Evolutionary conservation across 2,329 filamentous ascomycete species (phyloP).

Genomic region (Ceratocystis ficicola): DNA sequence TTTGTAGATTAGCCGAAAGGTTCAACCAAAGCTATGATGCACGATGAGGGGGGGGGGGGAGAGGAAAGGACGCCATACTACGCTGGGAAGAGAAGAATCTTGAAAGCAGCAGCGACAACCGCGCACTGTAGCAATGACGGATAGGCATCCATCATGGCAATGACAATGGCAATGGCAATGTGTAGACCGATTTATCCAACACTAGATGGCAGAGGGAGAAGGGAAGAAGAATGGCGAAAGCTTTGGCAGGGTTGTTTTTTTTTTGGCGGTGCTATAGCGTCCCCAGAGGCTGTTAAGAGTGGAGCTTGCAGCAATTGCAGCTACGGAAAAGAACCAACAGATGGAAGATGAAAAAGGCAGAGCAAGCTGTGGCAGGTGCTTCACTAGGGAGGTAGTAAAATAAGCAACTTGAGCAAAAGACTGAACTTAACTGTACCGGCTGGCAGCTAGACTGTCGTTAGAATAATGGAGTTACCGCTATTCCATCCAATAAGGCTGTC

Average conservation of each 20-base stretch:
- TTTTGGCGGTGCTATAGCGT: neutral
- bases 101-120: conserved; percentile 73
- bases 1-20: conserved; percentile 7
- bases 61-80: conserved; percentile 57
- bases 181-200: neutral
- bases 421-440: neutral
- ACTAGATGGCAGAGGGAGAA: neutral
- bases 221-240: neutral
- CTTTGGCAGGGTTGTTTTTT: conserved; percentile 7
- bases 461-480: no score
- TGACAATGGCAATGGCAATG: conserved; percentile 23
- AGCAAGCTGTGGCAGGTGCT: neutral
- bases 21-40: neutral
- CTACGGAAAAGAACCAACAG: neutral
- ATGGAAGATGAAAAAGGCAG: neutral
- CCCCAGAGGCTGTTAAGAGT: neutral
- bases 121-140: conserved; percentile 85
- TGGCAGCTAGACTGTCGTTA: no score
- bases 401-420: neutral
- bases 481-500: no score
- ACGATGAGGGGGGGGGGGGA: neutral
- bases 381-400: neutral
- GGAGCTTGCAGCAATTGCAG: conserved; percentile 4
- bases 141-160: conserved; percentile 58
- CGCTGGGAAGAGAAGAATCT: conserved; percentile 82